These are phyloP conservation scores for Serendipita sp. DNA, from an alignment of 768 basidiomycete genomes.

Conservation along the genomic window DNA sequence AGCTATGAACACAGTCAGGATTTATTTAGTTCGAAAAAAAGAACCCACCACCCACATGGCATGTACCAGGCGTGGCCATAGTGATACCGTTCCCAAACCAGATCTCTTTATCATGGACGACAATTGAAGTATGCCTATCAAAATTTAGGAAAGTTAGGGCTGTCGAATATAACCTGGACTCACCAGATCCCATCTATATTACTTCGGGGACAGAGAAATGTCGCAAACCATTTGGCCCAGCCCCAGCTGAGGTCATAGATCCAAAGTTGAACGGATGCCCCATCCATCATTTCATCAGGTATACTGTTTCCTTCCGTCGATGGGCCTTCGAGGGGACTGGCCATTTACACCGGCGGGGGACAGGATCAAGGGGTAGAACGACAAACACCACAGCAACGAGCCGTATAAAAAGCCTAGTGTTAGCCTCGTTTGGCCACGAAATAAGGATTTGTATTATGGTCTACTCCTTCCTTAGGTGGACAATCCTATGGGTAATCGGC, in stretches of 20 bases:
- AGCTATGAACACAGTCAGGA: conserved; percentile 29
- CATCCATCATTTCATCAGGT: background rate
- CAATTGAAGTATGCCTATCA: conserved; percentile 79
- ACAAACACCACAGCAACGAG: no score
- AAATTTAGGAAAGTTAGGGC: conserved; percentile 4
- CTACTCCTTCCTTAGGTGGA: no score
- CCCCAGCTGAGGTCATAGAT: conserved; percentile 87
- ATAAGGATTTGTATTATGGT: no score
- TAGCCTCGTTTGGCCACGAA: no score
- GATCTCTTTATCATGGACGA: conserved; percentile 69
- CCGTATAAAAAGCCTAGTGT: no score
- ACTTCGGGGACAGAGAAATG: conserved; percentile 62
- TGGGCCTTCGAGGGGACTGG: no score
- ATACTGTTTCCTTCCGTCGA: no score
- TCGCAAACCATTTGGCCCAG: conserved; percentile 49
- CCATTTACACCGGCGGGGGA: no score
- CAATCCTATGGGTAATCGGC: no score
- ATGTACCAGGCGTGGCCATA: conserved; percentile 54
- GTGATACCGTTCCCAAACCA: conserved; percentile 84
- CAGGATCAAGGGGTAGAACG: no score
- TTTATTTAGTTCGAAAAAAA: background rate
- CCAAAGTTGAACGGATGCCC: conserved; percentile 53
- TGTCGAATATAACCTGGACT: conserved; percentile 13
- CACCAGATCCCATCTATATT: conserved; percentile 92
- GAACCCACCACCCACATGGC: conserved; percentile 45